phyloP scores from a whole-genome alignment of 192 early-diverging fungal genomes.

The Fimicolochytrium jonesii region DNA sequence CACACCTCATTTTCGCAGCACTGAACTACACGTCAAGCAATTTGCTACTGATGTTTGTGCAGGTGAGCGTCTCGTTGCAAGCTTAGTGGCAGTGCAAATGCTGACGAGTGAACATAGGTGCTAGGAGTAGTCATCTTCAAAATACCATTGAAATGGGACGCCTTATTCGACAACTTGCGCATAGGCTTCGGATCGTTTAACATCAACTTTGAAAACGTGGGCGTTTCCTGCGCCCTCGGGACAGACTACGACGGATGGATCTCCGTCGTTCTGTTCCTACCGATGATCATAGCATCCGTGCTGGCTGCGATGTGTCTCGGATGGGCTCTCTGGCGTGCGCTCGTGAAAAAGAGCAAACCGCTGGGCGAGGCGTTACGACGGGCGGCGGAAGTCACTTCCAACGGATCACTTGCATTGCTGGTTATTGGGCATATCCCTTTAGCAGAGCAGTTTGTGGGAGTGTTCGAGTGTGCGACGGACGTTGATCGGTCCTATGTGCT shows the following conservation, averaged over 20 bases:
- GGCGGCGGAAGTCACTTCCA: background rate
- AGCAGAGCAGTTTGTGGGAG: conserved; percentile 21
- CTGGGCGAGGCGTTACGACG: background rate
- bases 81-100: too few relatives aligned
- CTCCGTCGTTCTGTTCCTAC: conserved; percentile 1
- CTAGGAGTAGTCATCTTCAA: too few relatives aligned
- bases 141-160: conserved; percentile 12
- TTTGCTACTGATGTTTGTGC: conserved; percentile 17
- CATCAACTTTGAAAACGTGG: conserved; percentile 3
- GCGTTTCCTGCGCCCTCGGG: conserved; percentile 10
- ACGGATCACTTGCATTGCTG: conserved; percentile 11
- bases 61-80: conserved; percentile 11
- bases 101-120: too few relatives aligned
- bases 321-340: background rate
- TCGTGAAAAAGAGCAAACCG: background rate
- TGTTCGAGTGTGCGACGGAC: conserved; percentile 27
- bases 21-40: conserved; percentile 12
- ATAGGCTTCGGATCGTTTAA: background rate
- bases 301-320: conserved; percentile 1
- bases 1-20: background rate
- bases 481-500: conserved; percentile 23
- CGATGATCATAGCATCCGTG: background rate
- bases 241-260: conserved; percentile 4
- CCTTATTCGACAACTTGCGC: background rate
- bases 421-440: conserved; percentile 19